Base-by-base conservation (phyloP, 495 filamentous ascomycete genomes). In the Neurospora hispaniola region DNA sequence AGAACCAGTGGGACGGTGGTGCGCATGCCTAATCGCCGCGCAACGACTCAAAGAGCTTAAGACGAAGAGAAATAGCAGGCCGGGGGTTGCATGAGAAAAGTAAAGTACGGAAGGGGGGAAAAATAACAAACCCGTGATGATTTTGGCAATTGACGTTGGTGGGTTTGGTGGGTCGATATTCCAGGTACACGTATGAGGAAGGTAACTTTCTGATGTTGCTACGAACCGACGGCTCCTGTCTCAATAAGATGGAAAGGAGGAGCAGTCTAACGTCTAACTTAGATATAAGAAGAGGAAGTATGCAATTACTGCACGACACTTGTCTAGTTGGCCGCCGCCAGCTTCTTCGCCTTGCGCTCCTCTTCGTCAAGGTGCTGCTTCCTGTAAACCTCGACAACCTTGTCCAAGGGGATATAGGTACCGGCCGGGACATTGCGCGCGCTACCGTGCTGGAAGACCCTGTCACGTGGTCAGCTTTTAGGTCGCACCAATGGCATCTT, bases 301-400 rank as follows among this genome's bases (percentile, higher is more conserved):
- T 54, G 38, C 59, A 72, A 12, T 20, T 71, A 38, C 42, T 40
- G 39, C 40, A 76, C 31, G 71, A 71, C 73, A 70, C 40, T 69
- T 44, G 46, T 43, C 66, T 78, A 74, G 76, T 76, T 69, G 23
- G 79, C 73, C 20, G 75, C 81, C 12, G 77, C 77, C 73, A 86
- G 73, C 78, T 80, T 82, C 81, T 80, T 80, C 41, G 77, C 76
- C 76, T 84, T 85, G 62, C 82, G 81, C 73, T 81, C 85, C 77
- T 86, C 84, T 46, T 83, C 83, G 14, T 78, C 81, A 69, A 81
- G 78, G 71, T 84, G 80, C 73, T 84, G 78, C 78, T 83, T 78
- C 74, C 78, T 76, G 80, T 85, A 86, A 75, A 86, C 83, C 70
- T 81, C 84, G 18, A 85, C 79, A 46, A 86, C 79, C 77, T 85